Evolutionary conservation across 768 basidiomycete genomes (phyloP).

Genomic region (Russula dissimulans): DNA sequence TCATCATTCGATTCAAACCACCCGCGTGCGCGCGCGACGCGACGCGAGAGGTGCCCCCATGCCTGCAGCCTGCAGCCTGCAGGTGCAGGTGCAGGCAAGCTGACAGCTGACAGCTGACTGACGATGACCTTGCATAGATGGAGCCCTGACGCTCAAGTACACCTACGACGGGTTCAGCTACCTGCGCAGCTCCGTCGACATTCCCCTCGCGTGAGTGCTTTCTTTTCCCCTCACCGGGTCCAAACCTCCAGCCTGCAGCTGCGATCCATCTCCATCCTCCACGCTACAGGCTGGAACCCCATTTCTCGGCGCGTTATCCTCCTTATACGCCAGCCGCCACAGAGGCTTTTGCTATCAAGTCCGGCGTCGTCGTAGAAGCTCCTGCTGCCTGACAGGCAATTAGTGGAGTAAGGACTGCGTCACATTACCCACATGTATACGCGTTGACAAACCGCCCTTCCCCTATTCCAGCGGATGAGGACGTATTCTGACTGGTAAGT

Average conservation of each 20-base stretch:
- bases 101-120: background rate
- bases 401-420: background rate
- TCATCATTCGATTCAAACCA: too few species aligned
- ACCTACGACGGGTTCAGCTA: constrained; percentile 40
- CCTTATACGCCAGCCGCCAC: constrained; percentile 40
- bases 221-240: background rate
- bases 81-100: too few species aligned
- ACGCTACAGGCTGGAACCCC: constrained; percentile 37
- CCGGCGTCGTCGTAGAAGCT: background rate
- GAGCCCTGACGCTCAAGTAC: constrained; percentile 22
- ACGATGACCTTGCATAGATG: constrained; percentile 19
- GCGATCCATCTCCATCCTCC: background rate
- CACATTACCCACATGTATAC: background rate
- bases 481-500: background rate
- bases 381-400: background rate
- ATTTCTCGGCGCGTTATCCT: constrained; percentile 49
- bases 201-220: constrained; percentile 44
- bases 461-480: background rate
- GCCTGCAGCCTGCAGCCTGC: too few species aligned
- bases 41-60: too few species aligned
- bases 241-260: background rate
- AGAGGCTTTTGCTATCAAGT: background rate
- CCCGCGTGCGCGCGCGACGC: background rate
- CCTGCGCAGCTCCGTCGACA: constrained; percentile 39
- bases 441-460: too few species aligned